Evolutionary conservation across 2,329 filamentous ascomycete genomes (phyloP), one percentile per base, ranked within the genome.

Genomic region (Penicillium expansum): DNA sequence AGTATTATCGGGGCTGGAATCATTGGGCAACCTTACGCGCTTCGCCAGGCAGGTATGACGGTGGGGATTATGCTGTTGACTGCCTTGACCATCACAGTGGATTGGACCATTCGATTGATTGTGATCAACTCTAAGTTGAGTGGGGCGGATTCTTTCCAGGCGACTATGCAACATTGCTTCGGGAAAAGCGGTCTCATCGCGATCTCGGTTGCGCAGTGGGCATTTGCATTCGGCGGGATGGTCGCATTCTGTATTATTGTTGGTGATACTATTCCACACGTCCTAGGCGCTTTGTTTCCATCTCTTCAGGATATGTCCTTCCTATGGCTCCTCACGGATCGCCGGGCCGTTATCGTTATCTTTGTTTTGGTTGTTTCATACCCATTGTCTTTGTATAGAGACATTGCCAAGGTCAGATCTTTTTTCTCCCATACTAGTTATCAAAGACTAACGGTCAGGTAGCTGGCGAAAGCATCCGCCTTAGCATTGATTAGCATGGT

Each of bases 151-250:
- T 95, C 90, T 55, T 99, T 97, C 72, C 94, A 99, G 77, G 90
- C 91, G 38, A 99, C 94, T 0, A 92, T 99, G 71, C 88, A 97
- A 76, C 87, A 93, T 75, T 99, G 94, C 78, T 99, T 96, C 77
- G 94, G 94, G 6, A 87, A 86, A 68, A 82, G 88, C 18, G 94
- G 94, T 0, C 81, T 99, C 55, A 85, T 99, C 63, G 93, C 94
- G 57, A 97, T 99, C 51, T 88, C 85, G 5, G 68, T 97, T 60
- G 94, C 94, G 48, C 94, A 99, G 79, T 99, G 93, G 93, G 88
- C 91, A 29, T 99, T 99, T 81, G 94, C 94, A 3, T 99, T 97
- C 79, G 94, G 94, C 55, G 94, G 94, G 62, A 99, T 99, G 94
- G 86, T 99, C 55, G 94, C 94, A 14, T 99, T 97, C 74, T 94